phyloP scores from a whole-genome alignment of 495 filamentous ascomycete species.

The Xylaria castorea region DNA sequence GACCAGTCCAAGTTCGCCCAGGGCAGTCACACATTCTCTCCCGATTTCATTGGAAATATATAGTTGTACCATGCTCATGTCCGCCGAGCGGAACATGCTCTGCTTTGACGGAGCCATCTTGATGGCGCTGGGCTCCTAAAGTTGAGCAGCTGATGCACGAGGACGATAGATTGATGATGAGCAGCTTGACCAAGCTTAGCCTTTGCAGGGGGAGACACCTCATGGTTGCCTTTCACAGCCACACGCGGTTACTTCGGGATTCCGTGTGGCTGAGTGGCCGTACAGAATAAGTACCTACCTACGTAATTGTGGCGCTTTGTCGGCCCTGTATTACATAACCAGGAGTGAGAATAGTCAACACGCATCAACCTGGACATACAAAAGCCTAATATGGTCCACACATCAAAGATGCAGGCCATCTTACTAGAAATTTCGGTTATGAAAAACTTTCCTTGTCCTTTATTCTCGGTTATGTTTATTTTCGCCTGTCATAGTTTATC shows the following conservation, averaged over 20 bases:
- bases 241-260: slow-evolving; percentile 15
- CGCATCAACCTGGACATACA: too few species aligned
- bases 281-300: too few species aligned
- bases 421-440: too few species aligned
- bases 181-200: slow-evolving; percentile 26
- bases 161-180: slow-evolving; percentile 30
- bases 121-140: slow-evolving; percentile 38
- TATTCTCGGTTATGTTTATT: too few species aligned
- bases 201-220: slow-evolving; percentile 19
- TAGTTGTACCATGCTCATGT: slow-evolving; percentile 99
- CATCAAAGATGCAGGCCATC: too few species aligned
- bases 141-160: slow-evolving; percentile 31
- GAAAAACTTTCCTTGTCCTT: too few species aligned
- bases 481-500: too few species aligned
- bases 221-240: slow-evolving; percentile 37
- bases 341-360: too few species aligned
- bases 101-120: slow-evolving; percentile 69
- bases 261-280: slow-evolving; percentile 32
- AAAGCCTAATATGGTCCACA: too few species aligned
- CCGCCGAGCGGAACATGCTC: slow-evolving; percentile 98
- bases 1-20: slow-evolving; percentile 93
- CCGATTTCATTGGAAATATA: slow-evolving; percentile 99
- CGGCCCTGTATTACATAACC: not conserved
- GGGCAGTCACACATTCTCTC: slow-evolving; percentile 92
- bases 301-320: not conserved